Percentiles rank a stretch among this genome's conserved stretches.
Conservation (phyloP, 768 basidiomycete species). For the Trametes sanguinea region DNA sequence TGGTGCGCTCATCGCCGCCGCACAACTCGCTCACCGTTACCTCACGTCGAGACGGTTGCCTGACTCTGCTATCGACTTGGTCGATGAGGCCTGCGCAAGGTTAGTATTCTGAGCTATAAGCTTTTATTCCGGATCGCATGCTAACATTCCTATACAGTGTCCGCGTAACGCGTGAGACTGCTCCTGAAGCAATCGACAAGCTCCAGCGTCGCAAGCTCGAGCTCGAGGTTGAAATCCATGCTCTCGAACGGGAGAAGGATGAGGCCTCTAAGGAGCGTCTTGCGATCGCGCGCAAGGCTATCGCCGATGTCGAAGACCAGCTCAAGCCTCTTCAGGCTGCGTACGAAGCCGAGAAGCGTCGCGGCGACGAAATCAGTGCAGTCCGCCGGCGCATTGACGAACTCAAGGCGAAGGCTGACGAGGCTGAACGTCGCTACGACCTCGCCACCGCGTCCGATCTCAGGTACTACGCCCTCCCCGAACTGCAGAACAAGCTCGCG, state of each 20-base stretch:
- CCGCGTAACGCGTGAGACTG: conserved; percentile 91
- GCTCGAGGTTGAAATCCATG: conserved; percentile 93
- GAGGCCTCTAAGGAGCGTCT: conserved; percentile 84
- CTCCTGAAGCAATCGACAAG: conserved; percentile 91
- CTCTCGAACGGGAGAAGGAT: conserved; percentile 91
- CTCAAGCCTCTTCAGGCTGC: conserved; percentile 80
- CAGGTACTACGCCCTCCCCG: conserved; percentile 90
- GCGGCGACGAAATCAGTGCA: conserved; percentile 77
- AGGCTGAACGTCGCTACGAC: conserved; percentile 86
- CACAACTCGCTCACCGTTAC: conserved; percentile 91
- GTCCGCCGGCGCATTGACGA: conserved; percentile 86
- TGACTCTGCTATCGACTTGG: conserved; percentile 87
- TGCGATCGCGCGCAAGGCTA: conserved; percentile 67
- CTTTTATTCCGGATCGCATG: neutral
- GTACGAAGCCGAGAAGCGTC: conserved; percentile 84
- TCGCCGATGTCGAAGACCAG: conserved; percentile 83
- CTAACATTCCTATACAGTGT: conserved; percentile 48
- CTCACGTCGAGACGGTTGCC: conserved; percentile 79
- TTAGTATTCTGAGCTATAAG: conserved; percentile 35
- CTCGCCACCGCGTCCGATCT: conserved; percentile 83
- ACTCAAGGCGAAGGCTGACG: conserved; percentile 87
- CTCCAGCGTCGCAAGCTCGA: conserved; percentile 87
- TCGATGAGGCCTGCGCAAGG: conserved; percentile 92
- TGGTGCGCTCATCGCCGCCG: conserved; percentile 84
- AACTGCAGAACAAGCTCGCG: conserved; percentile 73